Evolutionary conservation across 495 filamentous ascomycete genomes (phyloP), one percentile per base, ranked within the genome.

Genomic region (Daldinia caldariorum): DNA sequence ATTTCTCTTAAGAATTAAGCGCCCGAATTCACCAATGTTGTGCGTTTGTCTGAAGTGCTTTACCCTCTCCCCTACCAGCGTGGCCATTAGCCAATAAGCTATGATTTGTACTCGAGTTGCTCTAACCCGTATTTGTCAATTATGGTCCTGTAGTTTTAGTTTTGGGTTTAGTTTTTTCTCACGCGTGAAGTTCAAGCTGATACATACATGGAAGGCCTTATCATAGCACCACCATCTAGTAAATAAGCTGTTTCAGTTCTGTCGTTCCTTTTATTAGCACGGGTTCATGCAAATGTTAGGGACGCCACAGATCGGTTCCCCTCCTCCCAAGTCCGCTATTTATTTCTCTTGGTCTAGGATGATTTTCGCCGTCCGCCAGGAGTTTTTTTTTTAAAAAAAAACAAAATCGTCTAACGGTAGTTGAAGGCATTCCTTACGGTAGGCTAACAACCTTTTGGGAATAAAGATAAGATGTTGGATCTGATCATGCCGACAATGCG

Each of bases 1-100:
- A 20, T 10, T 55, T 49, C 26, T 3, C 3, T 57, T 58, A 61
- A 72, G 68, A 65, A 72, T 68, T 68, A 68, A 65, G 57, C 65
- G 61, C 70, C 64, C 64, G 65, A 62, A 61, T 61, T 63, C 49
- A 47, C 60, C 66, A 61, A 34, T 68, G 57, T 53, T 53, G 20
- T 26, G 26, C 3, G 26, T 26, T 45, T 22, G 31, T 47, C 43
- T 47, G 4, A 16, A 22, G 20, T 47, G 39, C 0, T 9, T 43
- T 43, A 10, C 18, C n/a, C 3, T 20, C 16, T 9, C 16, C 16
- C 6, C 6, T 35, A 35, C 9, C 41, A n/a, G 16, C 22, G 47
- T 53, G 22, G 49, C 22, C 49, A 16, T 31, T 16, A 53, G 26
- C 22, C 56, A 51, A 60, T 50, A 56, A 64, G 49, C 56, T 37